A percentile compares a stretch with the other conserved stretches of the same genome.
Conservation (phyloP, 2,329 filamentous ascomycete genomes). For the Colletotrichum trifolii region DNA sequence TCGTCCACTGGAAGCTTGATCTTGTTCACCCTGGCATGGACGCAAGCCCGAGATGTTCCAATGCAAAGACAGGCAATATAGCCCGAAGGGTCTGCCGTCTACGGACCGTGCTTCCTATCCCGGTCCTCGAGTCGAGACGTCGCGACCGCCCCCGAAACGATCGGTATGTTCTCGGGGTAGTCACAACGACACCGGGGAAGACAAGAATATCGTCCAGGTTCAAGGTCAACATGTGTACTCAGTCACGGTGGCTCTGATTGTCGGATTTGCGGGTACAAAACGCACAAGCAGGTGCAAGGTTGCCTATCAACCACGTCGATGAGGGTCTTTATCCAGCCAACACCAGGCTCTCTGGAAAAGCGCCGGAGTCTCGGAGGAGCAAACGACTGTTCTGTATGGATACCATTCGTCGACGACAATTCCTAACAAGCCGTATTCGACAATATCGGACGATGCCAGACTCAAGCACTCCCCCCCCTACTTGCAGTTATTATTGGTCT, state of each 20-base stretch:
- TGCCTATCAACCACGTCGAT: background rate
- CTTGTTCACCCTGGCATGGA: background rate
- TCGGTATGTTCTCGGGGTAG: too few species aligned
- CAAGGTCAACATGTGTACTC: background rate
- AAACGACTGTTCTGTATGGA: background rate
- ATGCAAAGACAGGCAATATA: too few species aligned
- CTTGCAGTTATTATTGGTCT: background rate
- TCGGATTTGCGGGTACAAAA: too few species aligned
- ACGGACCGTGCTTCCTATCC: too few species aligned
- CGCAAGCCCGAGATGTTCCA: background rate
- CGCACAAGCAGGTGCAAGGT: background rate
- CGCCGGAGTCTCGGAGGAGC: slow-evolving; percentile 9
- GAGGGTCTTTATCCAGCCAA: slow-evolving; percentile 7
- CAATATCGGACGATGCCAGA: slow-evolving; percentile 3
- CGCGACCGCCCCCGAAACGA: too few species aligned
- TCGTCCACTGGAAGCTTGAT: background rate
- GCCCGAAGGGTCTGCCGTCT: too few species aligned
- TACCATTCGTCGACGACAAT: background rate
- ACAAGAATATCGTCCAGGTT: too few species aligned
- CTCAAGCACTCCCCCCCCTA: background rate
- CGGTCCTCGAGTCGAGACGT: too few species aligned
- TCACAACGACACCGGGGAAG: too few species aligned
- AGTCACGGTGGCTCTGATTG: too few species aligned
- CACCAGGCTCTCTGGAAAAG: background rate
- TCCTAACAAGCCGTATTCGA: slow-evolving; percentile 11